Evolutionary conservation across 2,329 filamentous ascomycete genomes (phyloP), one percentile per base, ranked within the genome.

Genomic region (Botryotinia convoluta): DNA sequence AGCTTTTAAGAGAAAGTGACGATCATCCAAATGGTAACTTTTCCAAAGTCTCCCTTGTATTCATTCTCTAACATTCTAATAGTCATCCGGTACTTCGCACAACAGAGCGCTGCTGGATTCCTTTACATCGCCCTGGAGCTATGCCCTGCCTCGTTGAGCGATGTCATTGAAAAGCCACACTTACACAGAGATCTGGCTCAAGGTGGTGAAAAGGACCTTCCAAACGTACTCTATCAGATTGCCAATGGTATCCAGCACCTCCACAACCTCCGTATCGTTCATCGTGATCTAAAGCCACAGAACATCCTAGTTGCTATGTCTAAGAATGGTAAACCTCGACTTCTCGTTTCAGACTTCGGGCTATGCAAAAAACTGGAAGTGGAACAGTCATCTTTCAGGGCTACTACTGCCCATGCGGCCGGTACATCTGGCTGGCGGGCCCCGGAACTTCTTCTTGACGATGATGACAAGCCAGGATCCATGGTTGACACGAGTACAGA

Each of bases 381-480:
- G 72, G 94, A 95, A 10, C 94, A 97, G 81, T 97, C 94, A 72
- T 98, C 95, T 0, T 95, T 98, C 81, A 92, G 95, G 59, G 95
- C 96, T 14, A 98, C 95, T 4, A 98, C 95, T 0, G 94, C 94
- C 20, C 93, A 97, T 79, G 95, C 95, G 1, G 93, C 93, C 12
- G 96, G 96, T 45, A 99, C 96, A 0, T 94, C 93, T 61, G 96
- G 96, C 10, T 99, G 96, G 96, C 94, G 97, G 74, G 96, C 96
- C 0, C 96, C 96, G 0, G 96, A 99, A 83, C 87, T 99, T 6
- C 89, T 99, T 22, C 87, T 96, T 7, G 92, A 94, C 78, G 92
- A 95, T 75, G 92, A 94, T 76, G 87, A 86, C 18, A 87, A 87
- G 29, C 84, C 87, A 59, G 80, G 81, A 7, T 82, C 83, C 42